These are phyloP conservation scores for Amaranthus palmeri DNA, from an alignment of 148 eudicot genomes.

Conservation along the genomic window DNA sequence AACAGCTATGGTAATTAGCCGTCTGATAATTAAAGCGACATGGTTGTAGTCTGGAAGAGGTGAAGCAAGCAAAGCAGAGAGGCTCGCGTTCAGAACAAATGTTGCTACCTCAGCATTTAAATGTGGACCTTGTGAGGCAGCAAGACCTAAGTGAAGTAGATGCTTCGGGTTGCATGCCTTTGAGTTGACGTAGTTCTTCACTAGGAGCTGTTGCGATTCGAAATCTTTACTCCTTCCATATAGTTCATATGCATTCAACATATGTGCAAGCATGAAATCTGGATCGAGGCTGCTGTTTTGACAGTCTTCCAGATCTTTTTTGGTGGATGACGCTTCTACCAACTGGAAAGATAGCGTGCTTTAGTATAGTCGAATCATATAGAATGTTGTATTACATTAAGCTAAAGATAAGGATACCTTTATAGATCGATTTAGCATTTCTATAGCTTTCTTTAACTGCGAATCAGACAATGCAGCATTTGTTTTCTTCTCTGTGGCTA, in stretches of 20 bases:
- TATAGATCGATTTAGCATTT: slow-evolving; percentile 68
- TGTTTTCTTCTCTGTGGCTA: slow-evolving; percentile 65
- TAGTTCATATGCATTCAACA: slow-evolving; percentile 62
- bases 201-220: slow-evolving; percentile 51
- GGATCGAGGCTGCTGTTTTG: slow-evolving; percentile 41
- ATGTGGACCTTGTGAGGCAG: slow-evolving; percentile 62
- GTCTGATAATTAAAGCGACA: slow-evolving; percentile 60
- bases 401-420: slow-evolving; percentile 47
- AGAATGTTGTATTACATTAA: not conserved
- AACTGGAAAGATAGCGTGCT: slow-evolving; percentile 39
- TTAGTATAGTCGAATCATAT: slow-evolving; percentile 12
- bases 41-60: slow-evolving; percentile 65
- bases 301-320: slow-evolving; percentile 34
- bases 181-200: slow-evolving; percentile 59
- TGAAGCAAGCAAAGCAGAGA: slow-evolving; percentile 63
- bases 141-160: slow-evolving; percentile 74
- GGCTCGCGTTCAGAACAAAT: slow-evolving; percentile 57
- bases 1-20: slow-evolving; percentile 45
- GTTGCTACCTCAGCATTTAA: slow-evolving; percentile 72
- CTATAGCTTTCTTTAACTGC: slow-evolving; percentile 66
- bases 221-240: slow-evolving; percentile 57
- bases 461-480: slow-evolving; percentile 48
- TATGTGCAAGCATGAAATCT: slow-evolving; percentile 49
- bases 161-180: slow-evolving; percentile 68
- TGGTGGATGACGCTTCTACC: slow-evolving; percentile 36